Conservation (phyloP, 345 rosid species). For the Dovyalis caffra region DNA sequence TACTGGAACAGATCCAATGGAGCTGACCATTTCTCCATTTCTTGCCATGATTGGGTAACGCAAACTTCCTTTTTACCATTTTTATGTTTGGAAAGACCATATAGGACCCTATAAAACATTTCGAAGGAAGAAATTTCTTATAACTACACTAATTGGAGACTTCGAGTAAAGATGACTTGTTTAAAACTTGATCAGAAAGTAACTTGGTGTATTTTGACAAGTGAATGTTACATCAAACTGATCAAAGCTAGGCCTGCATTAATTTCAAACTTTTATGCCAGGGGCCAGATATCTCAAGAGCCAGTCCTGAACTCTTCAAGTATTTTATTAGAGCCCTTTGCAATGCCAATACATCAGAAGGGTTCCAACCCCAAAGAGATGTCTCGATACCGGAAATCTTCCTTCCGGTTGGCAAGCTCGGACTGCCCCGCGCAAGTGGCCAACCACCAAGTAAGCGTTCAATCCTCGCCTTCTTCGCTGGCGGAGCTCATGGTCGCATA, state of each 20-base stretch:
- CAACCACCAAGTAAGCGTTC: conserved; percentile 34
- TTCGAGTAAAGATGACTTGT: too few species aligned
- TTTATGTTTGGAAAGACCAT: too few species aligned
- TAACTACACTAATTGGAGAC: too few species aligned
- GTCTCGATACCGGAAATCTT: conserved; percentile 56
- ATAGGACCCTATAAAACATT: too few species aligned
- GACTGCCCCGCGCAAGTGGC: conserved; percentile 2
- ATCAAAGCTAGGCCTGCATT: neutral
- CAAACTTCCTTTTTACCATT: neutral
- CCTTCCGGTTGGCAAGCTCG: conserved; percentile 25
- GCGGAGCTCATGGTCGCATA: conserved; percentile 65
- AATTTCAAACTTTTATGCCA: conserved; percentile 5
- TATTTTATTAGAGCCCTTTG: conserved; percentile 65
- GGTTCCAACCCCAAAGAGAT: conserved; percentile 60
- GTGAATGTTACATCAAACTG: too few species aligned
- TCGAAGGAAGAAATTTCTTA: too few species aligned
- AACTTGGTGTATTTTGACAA: too few species aligned
- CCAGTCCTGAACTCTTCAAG: conserved; percentile 46
- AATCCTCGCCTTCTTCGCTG: conserved; percentile 63
- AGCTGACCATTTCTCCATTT: conserved; percentile 60
- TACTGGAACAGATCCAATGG: conserved; percentile 63
- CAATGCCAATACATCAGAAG: conserved; percentile 76
- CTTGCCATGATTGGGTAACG: conserved; percentile 66
- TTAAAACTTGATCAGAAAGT: too few species aligned
- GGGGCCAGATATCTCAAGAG: conserved; percentile 61